Base-by-base conservation (phyloP, 257 asterid species). In the Lycium barbarum region DNA sequence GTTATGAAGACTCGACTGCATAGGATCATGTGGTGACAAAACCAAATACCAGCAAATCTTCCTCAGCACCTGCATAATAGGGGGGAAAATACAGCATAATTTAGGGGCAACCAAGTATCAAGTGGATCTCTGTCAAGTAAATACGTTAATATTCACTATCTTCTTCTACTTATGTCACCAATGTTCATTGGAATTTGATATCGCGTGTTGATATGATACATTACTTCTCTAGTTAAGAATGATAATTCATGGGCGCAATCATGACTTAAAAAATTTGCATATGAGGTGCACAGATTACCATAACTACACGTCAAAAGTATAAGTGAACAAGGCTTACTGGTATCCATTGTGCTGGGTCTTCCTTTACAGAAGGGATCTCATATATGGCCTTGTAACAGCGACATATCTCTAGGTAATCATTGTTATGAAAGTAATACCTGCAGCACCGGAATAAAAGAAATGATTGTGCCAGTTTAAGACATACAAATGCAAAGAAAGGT, bases 1-100 rank as follows among this genome's bases (percentile, higher is more conserved):
- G 87, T 95, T 91, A 66, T 93, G 98, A 88, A 96, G 99, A 92
- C 98, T 96, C 61, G 99, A 93, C 87, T 95, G 99, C 99, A 95
- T 93, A 38, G 99, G 93, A 87, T 93, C 99, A 84, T 95, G 93
- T 74, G 98, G 99, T 63, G 99, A 88, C 88, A 96, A 86, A 71
- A 93, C 99, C 88, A 96, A 85, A 84, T 93, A 91, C 99, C 99
- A 96, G 91, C 98, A 96, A 84, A 96, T 95, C 91, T 95, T 96
- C 88, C 99, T 93, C 88, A 96, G 92, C 45, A 96, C 97, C 99
- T 96, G 87, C 71, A 84, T 36, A 26, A 26, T 1, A 78, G 26
- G 22, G 7, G 14, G n/a, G 15, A 15, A 17, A n/a, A 53, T 15
- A 12, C 65, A 53, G 65, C 45, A 14, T 33, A 33, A 54, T 53